These are phyloP conservation scores for Pythium rishiriense DNA, from an alignment of 352 stramenopile species.

Conservation along the genomic window DNA sequence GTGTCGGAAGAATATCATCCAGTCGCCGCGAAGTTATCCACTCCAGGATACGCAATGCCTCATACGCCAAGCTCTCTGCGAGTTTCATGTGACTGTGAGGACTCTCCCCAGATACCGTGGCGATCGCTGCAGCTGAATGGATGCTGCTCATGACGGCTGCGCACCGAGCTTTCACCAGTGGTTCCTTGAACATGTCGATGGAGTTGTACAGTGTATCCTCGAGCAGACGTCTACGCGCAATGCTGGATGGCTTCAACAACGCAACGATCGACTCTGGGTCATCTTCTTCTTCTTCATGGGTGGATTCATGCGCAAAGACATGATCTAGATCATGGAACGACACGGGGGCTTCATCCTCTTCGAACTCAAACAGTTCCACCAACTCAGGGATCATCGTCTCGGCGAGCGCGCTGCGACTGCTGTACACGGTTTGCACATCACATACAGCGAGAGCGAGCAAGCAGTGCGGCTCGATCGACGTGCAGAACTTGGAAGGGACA, in stretches of 20 bases:
- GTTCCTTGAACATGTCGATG: slow-evolving; percentile 34
- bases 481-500: slow-evolving; percentile 42
- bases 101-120: slow-evolving; percentile 36
- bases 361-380: slow-evolving; percentile 74
- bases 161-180: slow-evolving; percentile 79
- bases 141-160: slow-evolving; percentile 60
- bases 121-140: slow-evolving; percentile 44
- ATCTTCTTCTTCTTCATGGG: slow-evolving; percentile 6
- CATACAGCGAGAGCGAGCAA: slow-evolving; percentile 73
- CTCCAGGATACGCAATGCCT: slow-evolving; percentile 75
- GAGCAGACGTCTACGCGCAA: slow-evolving; percentile 14
- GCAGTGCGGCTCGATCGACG: slow-evolving; percentile 53
- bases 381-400: slow-evolving; percentile 68
- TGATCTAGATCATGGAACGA: slow-evolving; percentile 16
- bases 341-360: slow-evolving; percentile 54
- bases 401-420: slow-evolving; percentile 70
- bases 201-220: slow-evolving; percentile 18
- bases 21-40: slow-evolving; percentile 38
- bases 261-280: slow-evolving; percentile 29
- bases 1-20: slow-evolving; percentile 17
- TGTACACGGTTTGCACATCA: slow-evolving; percentile 78
- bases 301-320: background rate
- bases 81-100: slow-evolving; percentile 41
- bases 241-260: slow-evolving; percentile 51
- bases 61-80: slow-evolving; percentile 72